Evolutionary conservation across 176 grass and related monocot species (phyloP).

Genomic region (Triticum dicoccoides): DNA sequence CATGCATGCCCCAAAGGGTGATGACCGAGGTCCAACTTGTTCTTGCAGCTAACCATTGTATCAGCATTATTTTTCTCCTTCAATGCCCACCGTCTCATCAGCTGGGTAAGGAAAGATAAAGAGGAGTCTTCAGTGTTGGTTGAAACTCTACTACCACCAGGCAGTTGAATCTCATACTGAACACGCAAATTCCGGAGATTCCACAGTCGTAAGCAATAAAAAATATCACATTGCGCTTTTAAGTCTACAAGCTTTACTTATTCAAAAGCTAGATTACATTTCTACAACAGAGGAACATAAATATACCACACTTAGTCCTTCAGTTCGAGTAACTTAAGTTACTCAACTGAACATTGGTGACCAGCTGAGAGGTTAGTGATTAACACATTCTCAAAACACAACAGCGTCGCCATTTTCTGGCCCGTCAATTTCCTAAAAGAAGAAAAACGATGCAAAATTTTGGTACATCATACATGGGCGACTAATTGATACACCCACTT

Average conservation of each 20-base stretch:
- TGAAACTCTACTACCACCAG: not conserved
- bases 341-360: not conserved
- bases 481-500: not conserved
- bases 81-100: conserved; percentile 6
- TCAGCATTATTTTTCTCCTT: conserved; percentile 2
- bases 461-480: not conserved
- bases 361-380: not conserved
- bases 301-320: too few species aligned
- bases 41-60: not conserved
- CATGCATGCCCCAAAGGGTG: conserved; percentile 16
- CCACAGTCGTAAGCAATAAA: too few species aligned
- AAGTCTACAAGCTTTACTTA: too few species aligned
- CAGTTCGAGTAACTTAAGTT: not conserved
- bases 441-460: not conserved
- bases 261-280: too few species aligned
- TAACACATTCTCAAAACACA: not conserved
- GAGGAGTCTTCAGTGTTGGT: not conserved
- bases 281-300: too few species aligned
- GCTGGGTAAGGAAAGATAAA: conserved; percentile 23
- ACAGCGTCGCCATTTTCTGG: not conserved
- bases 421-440: not conserved
- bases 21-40: not conserved
- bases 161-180: conserved; percentile 8
- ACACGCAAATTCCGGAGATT: not conserved
- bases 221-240: too few species aligned